These are phyloP conservation scores for Alternaria viburni DNA, from an alignment of 2,329 filamentous ascomycete species.

Conservation along the genomic window DNA sequence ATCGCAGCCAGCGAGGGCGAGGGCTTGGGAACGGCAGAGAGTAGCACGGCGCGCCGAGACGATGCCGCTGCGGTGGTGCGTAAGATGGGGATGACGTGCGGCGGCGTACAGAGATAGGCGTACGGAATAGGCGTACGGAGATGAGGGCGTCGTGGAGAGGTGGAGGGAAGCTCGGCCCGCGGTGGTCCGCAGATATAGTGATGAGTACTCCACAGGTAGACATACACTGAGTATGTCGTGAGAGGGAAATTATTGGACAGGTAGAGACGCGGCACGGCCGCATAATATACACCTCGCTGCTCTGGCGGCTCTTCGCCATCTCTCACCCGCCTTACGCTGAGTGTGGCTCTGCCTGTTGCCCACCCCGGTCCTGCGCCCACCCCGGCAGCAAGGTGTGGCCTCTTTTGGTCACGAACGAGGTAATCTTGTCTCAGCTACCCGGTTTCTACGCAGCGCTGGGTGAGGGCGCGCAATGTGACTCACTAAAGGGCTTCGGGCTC, in stretches of 20 bases:
- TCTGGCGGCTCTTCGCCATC: slow-evolving; percentile 14
- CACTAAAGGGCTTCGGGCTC: slow-evolving; percentile 21
- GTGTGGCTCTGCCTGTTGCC: slow-evolving; percentile 17
- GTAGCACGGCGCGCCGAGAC: slow-evolving; percentile 17
- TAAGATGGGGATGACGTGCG: slow-evolving; percentile 28
- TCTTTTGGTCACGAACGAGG: slow-evolving; percentile 35
- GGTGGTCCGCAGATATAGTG: slow-evolving; percentile 12
- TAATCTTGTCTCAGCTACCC: slow-evolving; percentile 25
- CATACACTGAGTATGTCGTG: background rate
- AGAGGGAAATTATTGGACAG: slow-evolving; percentile 7
- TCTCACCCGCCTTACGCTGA: slow-evolving; percentile 15
- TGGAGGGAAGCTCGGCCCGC: slow-evolving; percentile 25
- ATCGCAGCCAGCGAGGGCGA: slow-evolving; percentile 12
- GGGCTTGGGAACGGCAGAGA: slow-evolving; percentile 25
- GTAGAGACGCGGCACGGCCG: slow-evolving; percentile 17
- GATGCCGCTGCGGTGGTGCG: slow-evolving; percentile 21
- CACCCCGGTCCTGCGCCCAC: slow-evolving; percentile 26
- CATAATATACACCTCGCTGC: slow-evolving; percentile 21
- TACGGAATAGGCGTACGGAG: slow-evolving; percentile 4
- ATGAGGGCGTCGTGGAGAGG: background rate
- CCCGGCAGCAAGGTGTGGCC: slow-evolving; percentile 35
- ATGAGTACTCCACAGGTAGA: background rate
- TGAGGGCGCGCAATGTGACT: slow-evolving; percentile 38
- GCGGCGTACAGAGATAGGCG: slow-evolving; percentile 1
- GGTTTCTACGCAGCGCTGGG: slow-evolving; percentile 3